phyloP scores from a whole-genome alignment of 2,329 filamentous ascomycete genomes.

The Nigrospora sphaerica region DNA sequence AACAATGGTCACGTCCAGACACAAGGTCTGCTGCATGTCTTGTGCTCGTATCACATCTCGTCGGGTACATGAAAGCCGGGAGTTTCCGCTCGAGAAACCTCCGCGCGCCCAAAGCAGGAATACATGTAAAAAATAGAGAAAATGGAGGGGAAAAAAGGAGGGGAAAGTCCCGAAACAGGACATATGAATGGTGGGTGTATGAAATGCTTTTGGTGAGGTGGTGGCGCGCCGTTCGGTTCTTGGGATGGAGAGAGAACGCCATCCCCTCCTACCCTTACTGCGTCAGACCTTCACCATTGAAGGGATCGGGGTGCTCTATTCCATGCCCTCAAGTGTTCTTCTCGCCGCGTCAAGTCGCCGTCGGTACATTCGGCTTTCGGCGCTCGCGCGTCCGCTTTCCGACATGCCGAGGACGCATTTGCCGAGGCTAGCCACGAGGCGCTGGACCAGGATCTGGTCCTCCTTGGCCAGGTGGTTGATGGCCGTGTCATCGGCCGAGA shows the following conservation, averaged over 20 bases:
- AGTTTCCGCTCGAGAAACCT: too few relatives aligned
- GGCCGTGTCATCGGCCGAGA: slow-evolving; percentile 22
- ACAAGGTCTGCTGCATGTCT: not conserved
- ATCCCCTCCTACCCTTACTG: not conserved
- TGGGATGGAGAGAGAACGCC: too few relatives aligned
- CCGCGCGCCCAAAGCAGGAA: too few relatives aligned
- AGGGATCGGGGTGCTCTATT: slow-evolving; percentile 21
- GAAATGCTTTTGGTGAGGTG: too few relatives aligned
- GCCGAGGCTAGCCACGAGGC: slow-evolving; percentile 51
- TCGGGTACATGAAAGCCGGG: too few relatives aligned
- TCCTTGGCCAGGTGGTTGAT: slow-evolving; percentile 43
- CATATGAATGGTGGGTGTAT: too few relatives aligned
- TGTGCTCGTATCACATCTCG: not conserved
- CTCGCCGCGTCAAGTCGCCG: slow-evolving; percentile 69
- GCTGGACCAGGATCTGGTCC: slow-evolving; percentile 53
- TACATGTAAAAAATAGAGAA: too few relatives aligned
- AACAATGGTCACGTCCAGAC: too few relatives aligned
- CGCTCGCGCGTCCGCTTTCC: slow-evolving; percentile 44
- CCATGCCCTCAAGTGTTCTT: slow-evolving; percentile 63
- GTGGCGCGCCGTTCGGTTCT: too few relatives aligned
- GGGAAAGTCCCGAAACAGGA: not conserved
- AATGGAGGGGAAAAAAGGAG: too few relatives aligned
- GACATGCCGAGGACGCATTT: slow-evolving; percentile 52
- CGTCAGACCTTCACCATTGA: slow-evolving; percentile 6
- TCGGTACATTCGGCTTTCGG: slow-evolving; percentile 58